Evolutionary conservation across 2,329 filamentous ascomycete species (phyloP), one percentile per base, ranked within the genome.

Genomic region (Cercospora janseana): DNA sequence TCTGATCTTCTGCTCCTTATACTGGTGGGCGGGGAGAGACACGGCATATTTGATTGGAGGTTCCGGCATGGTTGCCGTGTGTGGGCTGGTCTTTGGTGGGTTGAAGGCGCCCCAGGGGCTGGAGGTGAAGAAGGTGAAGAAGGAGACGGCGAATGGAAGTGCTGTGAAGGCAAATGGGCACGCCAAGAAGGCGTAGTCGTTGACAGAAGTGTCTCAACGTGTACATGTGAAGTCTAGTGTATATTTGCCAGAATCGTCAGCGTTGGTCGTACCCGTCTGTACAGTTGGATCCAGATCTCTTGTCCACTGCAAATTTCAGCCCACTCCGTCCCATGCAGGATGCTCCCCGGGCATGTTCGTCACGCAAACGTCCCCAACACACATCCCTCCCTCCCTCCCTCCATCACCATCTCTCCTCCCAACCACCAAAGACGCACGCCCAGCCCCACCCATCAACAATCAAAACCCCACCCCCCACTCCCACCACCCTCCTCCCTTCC

Each of bases 11-110:
- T 97, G 93, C 55, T 89, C 88, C 41, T 76, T 98, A 49, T 98
- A 98, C 73, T 98, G 93, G 93, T 98, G 93, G 93, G 91, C 89
- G 5, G 93, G 93, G 0, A 78, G 93, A 38, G 86, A 94, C 65
- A 78, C 83, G 8, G 93, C 93, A 2, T 98, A 97, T 69, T 77
- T 76, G 1, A 78, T 89, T 61, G 93, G 93, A 3, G 87, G 88
- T 0, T 76, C 81, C 9, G 90, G 89, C 4, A 95, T 97, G 75
- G 70, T 87, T 4, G 81, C 76, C 1, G 91, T 97, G 8, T 79
- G 80, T 35, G 77, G 76, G 8, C 70, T 89, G 18, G 88, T 86
- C 0, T 86, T 95, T 66, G 77, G 80, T 15, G 80, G 79, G 0
- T 70, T 96, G 56, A 88, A 85, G 71, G 77, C 83, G 15, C 87